Evolutionary conservation across 371 early-diverging fungal species (phyloP).

Genomic region (Syncephalastrum monosporum): DNA sequence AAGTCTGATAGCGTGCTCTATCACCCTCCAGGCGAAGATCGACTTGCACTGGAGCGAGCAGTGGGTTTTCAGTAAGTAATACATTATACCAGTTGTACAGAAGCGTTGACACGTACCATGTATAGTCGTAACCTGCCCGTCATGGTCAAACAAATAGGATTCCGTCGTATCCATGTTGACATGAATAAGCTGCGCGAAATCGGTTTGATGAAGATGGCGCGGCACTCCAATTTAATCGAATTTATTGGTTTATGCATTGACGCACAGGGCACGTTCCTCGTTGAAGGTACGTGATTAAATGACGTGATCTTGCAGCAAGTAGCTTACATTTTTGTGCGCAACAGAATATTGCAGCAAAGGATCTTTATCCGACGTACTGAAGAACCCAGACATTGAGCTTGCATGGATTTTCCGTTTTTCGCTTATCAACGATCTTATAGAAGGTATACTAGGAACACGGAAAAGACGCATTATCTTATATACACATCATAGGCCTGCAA

Average conservation of each 20-base stretch:
- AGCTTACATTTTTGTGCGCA: background rate
- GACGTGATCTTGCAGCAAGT: background rate
- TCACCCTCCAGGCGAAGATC: conserved; percentile 1
- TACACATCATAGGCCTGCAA: conserved; percentile 26
- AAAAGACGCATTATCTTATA: too few relatives aligned
- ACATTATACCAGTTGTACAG: background rate
- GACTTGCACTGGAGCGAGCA: conserved; percentile 4
- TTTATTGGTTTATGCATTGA: conserved; percentile 43
- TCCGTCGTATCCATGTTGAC: conserved; percentile 14
- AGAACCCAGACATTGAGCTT: conserved; percentile 48
- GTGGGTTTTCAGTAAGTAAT: conserved; percentile 19
- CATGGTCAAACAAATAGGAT: conserved; percentile 32
- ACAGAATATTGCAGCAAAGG: conserved; percentile 50
- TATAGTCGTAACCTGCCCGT: conserved; percentile 52
- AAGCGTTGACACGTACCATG: conserved; percentile 13
- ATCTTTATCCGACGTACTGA: conserved; percentile 41
- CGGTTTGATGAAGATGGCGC: conserved; percentile 23
- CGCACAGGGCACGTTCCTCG: conserved; percentile 37
- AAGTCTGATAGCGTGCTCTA: conserved; percentile 2
- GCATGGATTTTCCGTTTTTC: conserved; percentile 56
- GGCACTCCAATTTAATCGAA: conserved; percentile 45
- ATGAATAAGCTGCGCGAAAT: conserved; percentile 11
- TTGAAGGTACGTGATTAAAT: conserved; percentile 21
- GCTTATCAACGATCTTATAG: conserved; percentile 50
- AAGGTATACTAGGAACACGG: conserved; percentile 10